These are phyloP conservation scores for Excoecaria agallocha DNA, from an alignment of 345 rosid species.

Conservation along the genomic window DNA sequence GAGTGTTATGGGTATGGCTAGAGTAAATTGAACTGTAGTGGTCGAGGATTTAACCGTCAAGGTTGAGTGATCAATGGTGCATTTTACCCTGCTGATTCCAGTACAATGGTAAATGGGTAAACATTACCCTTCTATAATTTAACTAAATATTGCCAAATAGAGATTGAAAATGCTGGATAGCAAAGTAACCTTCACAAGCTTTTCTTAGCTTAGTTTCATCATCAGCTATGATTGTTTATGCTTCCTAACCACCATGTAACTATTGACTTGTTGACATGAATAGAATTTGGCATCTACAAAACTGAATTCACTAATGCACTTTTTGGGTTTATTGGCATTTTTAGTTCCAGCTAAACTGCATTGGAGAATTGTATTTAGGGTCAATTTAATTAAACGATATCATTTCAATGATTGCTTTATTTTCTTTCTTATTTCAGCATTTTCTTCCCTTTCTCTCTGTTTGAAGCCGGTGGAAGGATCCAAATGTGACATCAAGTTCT, in stretches of 20 bases:
- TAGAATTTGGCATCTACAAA: neutral
- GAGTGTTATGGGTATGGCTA: neutral
- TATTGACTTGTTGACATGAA: neutral
- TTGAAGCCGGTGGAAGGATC: slow-evolving; percentile 36
- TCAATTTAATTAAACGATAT: neutral
- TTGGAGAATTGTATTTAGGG: neutral
- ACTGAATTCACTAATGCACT: neutral
- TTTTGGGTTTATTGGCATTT: neutral
- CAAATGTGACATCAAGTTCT: slow-evolving; percentile 27
- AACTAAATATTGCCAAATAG: neutral
- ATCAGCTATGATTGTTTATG: neutral
- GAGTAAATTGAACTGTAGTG: no score
- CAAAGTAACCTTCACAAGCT: neutral
- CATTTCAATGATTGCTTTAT: neutral
- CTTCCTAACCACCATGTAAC: neutral
- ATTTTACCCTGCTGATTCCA: neutral
- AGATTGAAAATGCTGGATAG: neutral
- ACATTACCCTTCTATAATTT: neutral
- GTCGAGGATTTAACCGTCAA: neutral
- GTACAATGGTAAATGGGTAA: neutral
- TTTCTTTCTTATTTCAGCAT: neutral
- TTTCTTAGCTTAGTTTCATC: neutral
- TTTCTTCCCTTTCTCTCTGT: slow-evolving; percentile 14
- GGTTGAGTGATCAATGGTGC: neutral
- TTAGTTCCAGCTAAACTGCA: neutral